phyloP scores from a whole-genome alignment of 2,329 filamentous ascomycete genomes.

The Pyrenophora seminiperda region DNA sequence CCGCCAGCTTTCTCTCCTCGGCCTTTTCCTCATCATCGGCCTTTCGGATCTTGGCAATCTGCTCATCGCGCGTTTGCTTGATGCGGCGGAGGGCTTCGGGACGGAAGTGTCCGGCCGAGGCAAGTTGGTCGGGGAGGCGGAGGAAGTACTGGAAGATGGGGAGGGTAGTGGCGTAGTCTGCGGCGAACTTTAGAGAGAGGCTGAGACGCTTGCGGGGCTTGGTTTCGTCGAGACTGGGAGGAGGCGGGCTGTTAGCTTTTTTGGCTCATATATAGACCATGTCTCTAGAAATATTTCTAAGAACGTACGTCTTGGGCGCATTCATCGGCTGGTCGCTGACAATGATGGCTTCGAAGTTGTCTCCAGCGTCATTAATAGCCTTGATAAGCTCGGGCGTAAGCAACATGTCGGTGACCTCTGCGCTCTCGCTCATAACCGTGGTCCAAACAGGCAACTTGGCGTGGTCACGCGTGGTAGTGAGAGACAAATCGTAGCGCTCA shows the following conservation, averaged over 20 bases:
- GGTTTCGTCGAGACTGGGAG: conserved; percentile 80
- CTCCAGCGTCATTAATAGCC: conserved; percentile 76
- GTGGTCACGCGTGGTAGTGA: conserved; percentile 92
- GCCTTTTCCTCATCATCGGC: conserved; percentile 73
- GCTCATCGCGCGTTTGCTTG: conserved; percentile 76
- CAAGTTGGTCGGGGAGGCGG: conserved; percentile 82
- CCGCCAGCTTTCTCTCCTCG: conserved; percentile 61
- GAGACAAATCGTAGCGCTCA: conserved; percentile 90
- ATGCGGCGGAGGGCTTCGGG: conserved; percentile 86
- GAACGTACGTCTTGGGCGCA: conserved; percentile 77
- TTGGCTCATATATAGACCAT: too few relatives aligned
- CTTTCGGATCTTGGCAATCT: conserved; percentile 78
- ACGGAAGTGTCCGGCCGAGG: conserved; percentile 79
- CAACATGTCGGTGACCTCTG: conserved; percentile 86
- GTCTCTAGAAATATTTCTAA: neutral
- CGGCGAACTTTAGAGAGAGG: conserved; percentile 73
- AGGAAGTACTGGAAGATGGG: conserved; percentile 83
- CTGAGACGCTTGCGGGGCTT: conserved; percentile 83
- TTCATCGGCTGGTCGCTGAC: conserved; percentile 88
- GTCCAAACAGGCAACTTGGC: conserved; percentile 86
- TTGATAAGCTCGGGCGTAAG: conserved; percentile 86
- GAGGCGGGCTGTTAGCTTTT: conserved; percentile 14
- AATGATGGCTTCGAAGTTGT: conserved; percentile 80
- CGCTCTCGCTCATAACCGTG: conserved; percentile 95
- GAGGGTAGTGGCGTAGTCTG: conserved; percentile 62